A percentile compares a stretch with the other conserved stretches of the same genome.
Conservation (phyloP, 2,329 filamentous ascomycete species). For the Westerdykella sp. region DNA sequence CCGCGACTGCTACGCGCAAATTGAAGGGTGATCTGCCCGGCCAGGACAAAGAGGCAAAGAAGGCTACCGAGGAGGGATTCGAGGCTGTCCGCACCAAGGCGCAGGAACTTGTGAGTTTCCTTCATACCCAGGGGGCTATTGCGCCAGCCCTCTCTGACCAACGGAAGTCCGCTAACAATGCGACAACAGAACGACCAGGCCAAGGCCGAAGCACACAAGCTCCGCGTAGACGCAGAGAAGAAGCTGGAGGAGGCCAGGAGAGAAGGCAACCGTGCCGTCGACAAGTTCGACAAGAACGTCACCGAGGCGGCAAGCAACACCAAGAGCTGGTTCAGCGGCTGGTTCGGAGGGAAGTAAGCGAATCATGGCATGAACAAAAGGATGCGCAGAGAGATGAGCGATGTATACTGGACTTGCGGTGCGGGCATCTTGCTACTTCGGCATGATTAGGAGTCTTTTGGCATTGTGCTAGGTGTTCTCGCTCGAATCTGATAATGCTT, state of each 20-base stretch:
- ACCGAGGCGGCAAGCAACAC: constrained; percentile 73
- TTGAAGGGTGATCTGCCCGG: constrained; percentile 62
- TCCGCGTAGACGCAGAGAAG: constrained; percentile 53
- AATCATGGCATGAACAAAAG: not conserved
- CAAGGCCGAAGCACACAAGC: constrained; percentile 52
- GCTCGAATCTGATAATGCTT: not conserved
- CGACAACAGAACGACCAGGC: constrained; percentile 32
- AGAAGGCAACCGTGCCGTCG: constrained; percentile 51
- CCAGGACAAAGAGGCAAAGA: constrained; percentile 56
- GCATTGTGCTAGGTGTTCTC: not conserved
- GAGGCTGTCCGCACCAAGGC: constrained; percentile 45
- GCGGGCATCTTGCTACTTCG: not conserved
- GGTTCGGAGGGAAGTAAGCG: constrained; percentile 62
- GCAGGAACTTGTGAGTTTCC: constrained; percentile 23
- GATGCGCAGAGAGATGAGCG: not conserved
- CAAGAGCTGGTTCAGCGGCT: constrained; percentile 75
- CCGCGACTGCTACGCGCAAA: constrained; percentile 60
- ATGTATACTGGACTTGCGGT: not conserved
- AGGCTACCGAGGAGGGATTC: constrained; percentile 51
- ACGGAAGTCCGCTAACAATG: constrained; percentile 11
- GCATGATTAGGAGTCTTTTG: not conserved
- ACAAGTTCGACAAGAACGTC: constrained; percentile 77
- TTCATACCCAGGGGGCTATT: not conserved
- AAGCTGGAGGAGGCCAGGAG: constrained; percentile 55
- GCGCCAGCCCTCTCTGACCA: not conserved